A percentile compares a stretch with the other conserved stretches of the same genome.
These are phyloP conservation scores for Fusarium torreyae DNA, from an alignment of 2,329 filamentous ascomycete species.

Conservation along the genomic window DNA sequence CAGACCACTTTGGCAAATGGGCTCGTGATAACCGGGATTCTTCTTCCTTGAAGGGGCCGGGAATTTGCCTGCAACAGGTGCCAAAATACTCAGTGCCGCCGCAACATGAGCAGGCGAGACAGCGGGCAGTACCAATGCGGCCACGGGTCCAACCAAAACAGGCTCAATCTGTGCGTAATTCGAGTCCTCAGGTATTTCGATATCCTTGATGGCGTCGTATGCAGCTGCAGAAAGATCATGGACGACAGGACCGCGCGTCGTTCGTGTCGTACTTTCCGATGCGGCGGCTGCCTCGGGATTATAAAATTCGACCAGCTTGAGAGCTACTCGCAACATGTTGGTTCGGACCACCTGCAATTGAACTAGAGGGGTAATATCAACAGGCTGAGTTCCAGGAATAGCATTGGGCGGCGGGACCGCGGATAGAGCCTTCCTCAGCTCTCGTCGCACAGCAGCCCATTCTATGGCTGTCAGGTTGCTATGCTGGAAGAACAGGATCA, in stretches of 20 bases:
- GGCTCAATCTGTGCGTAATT: slow-evolving; percentile 76
- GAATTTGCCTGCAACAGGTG: slow-evolving; percentile 80
- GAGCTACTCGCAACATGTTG: slow-evolving; percentile 87
- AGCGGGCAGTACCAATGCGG: slow-evolving; percentile 82
- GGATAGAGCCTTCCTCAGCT: slow-evolving; percentile 61
- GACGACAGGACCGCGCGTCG: slow-evolving; percentile 54
- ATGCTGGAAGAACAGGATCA: slow-evolving; percentile 87
- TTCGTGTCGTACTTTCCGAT: slow-evolving; percentile 51
- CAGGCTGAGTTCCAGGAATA: slow-evolving; percentile 49
- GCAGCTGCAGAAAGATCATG: slow-evolving; percentile 70
- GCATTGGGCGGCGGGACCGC: slow-evolving; percentile 57
- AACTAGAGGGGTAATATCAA: slow-evolving; percentile 71
- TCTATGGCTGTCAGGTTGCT: slow-evolving; percentile 80
- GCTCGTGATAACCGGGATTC: slow-evolving; percentile 86
- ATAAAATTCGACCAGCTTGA: slow-evolving; percentile 90
- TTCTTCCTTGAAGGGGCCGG: slow-evolving; percentile 82
- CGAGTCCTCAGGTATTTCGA: slow-evolving; percentile 56
- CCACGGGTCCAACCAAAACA: slow-evolving; percentile 85
- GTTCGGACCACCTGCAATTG: slow-evolving; percentile 89
- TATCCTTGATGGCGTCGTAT: slow-evolving; percentile 63
- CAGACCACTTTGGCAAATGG: slow-evolving; percentile 82
- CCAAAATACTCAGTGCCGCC: slow-evolving; percentile 82
- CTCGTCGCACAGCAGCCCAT: slow-evolving; percentile 62
- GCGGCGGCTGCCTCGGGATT: slow-evolving; percentile 63
- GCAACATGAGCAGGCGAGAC: slow-evolving; percentile 90